Conservation (phyloP, 2,329 filamentous ascomycete species). For the Colletotrichum sp. region DNA sequence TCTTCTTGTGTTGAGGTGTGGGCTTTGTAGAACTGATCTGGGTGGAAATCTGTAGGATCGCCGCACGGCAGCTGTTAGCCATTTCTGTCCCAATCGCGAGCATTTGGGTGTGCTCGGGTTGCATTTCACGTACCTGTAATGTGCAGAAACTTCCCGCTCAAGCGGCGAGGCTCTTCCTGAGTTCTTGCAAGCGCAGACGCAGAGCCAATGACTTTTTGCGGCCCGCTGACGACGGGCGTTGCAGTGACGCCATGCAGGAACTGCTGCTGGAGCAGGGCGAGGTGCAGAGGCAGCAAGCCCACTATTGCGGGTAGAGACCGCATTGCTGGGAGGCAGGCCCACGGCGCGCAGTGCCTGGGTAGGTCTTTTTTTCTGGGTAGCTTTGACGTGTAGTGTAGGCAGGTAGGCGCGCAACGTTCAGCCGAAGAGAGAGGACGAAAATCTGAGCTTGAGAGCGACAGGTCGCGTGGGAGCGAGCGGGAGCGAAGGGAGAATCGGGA, state of each 20-base stretch:
- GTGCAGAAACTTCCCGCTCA: conserved; percentile 82
- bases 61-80: not conserved
- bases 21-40: conserved; percentile 84
- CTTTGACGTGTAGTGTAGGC: not conserved
- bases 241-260: conserved; percentile 21
- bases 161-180: conserved; percentile 38
- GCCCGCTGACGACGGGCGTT: conserved; percentile 17
- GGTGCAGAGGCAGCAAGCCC: conserved; percentile 18
- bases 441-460: not conserved
- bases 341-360: not conserved
- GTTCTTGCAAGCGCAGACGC: conserved; percentile 25
- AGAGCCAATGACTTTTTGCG: conserved; percentile 19
- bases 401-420: not conserved
- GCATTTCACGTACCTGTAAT: conserved; percentile 72
- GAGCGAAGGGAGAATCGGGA: not conserved
- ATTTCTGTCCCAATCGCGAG: conserved; percentile 7
- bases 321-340: conserved; percentile 9
- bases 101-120: not conserved
- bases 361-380: not conserved
- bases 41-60: conserved; percentile 78
- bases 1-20: conserved; percentile 74
- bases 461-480: not conserved
- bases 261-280: conserved; percentile 17
- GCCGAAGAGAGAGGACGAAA: not conserved
- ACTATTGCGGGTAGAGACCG: conserved; percentile 22